A percentile compares a stretch with the other conserved stretches of the same genome.
phyloP scores from a whole-genome alignment of 2,329 filamentous ascomycete species.

The Pseudocercospora fuligena region DNA sequence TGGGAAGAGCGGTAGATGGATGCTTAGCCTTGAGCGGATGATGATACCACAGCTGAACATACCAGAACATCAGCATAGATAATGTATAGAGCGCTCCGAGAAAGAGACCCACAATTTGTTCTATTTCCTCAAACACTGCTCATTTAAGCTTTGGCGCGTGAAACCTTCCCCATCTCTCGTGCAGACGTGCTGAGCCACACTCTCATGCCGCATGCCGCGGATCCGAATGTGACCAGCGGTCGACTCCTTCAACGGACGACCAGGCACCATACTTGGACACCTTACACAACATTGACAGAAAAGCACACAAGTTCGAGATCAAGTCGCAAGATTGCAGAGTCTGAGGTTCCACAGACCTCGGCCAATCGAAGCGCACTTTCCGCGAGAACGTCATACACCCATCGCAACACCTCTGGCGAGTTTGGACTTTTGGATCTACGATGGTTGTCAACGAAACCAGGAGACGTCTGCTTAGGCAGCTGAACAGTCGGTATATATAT shows the following conservation, averaged over 20 bases:
- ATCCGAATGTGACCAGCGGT: not conserved
- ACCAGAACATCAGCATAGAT: conserved; percentile 6
- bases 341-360: not conserved
- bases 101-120: not conserved
- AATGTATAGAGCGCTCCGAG: conserved; percentile 6
- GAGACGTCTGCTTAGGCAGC: conserved; percentile 63
- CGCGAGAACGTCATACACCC: conserved; percentile 1
- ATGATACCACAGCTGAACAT: conserved; percentile 13
- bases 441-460: conserved; percentile 48
- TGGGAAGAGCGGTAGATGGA: conserved; percentile 54
- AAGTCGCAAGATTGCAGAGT: not conserved
- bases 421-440: conserved; percentile 35
- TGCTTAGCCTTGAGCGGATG: conserved; percentile 50
- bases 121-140: not conserved
- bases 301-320: not conserved
- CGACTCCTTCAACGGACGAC: not conserved
- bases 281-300: conserved; percentile 1
- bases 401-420: conserved; percentile 1
- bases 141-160: not conserved
- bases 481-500: conserved; percentile 75
- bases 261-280: not conserved
- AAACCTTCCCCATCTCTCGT: not conserved
- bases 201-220: not conserved
- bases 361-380: not conserved
- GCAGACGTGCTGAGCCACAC: not conserved